Conservation (phyloP, 1,284 basidiomycete genomes). For the Moniliella sp. region DNA sequence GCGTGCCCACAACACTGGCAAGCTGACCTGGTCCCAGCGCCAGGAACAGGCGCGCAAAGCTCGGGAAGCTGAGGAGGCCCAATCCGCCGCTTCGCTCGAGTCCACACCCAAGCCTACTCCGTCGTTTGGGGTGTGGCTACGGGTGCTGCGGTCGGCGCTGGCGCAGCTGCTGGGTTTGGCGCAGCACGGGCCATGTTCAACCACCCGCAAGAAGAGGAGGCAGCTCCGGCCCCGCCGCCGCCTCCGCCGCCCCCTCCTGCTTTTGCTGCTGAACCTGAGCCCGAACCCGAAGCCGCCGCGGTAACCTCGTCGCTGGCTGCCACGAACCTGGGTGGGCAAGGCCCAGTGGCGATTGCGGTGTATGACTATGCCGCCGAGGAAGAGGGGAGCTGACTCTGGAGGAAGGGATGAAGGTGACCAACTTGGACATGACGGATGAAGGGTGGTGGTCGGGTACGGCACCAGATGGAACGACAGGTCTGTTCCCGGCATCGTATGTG, state of each 20-base stretch:
- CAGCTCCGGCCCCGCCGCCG: conserved; percentile 4
- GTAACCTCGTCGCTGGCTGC: conserved; percentile 1
- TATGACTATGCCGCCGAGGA: conserved; percentile 26
- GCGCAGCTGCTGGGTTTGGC: neutral
- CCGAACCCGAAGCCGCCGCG: neutral
- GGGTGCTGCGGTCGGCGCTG: neutral
- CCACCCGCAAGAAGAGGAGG: neutral
- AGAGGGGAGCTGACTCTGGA: conserved; percentile 23
- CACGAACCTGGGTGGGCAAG: conserved; percentile 1
- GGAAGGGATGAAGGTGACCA: conserved; percentile 17
- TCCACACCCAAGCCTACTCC: no score
- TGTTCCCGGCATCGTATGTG: conserved; percentile 29
- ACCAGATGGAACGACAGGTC: conserved; percentile 17
- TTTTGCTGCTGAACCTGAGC: conserved; percentile 4
- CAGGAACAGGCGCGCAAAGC: conserved; percentile 25
- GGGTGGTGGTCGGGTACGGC: conserved; percentile 31
- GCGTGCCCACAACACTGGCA: conserved; percentile 6
- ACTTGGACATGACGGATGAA: conserved; percentile 26
- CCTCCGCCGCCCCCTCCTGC: conserved; percentile 9
- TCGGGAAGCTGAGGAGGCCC: conserved; percentile 18
- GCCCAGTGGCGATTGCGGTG: conserved; percentile 13
- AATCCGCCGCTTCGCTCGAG: no score
- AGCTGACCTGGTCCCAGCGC: conserved; percentile 30
- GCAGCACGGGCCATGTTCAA: no score
- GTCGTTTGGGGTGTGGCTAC: conserved; percentile 1